Base-by-base conservation (phyloP, 1,139 yeast genomes). In the Hansenula anomala region DNA sequence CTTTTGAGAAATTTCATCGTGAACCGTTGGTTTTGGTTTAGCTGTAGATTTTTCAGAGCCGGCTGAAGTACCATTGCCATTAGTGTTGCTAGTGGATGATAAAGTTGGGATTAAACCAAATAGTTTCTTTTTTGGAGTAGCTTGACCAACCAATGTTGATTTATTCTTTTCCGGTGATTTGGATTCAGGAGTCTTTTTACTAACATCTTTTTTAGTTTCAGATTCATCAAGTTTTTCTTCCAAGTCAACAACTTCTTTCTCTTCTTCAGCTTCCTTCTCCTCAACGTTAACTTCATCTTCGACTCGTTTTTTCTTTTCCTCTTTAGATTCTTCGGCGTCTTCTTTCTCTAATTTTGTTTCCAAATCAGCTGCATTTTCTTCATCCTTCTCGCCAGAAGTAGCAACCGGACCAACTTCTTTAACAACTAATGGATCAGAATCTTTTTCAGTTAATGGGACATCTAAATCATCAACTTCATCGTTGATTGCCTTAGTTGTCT, bases 1-100 rank as follows among this genome's bases (percentile, higher is more conserved):
- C 36, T 47, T 37, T 11, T 36, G 14, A 7, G 43, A 46, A 31
- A 48, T 38, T 36, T 47, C 43, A 34, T 52, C 54, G 38, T 46
- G 39, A 18, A 43, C 39, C 9, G 52, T 47, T 19, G 49, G 49
- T 38, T 36, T 44, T 18, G 37, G 34, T 23, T 23, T 33, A n/a
- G 19, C 12, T 6, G 29, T n/a, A 15, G 34, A 33, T 33, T 8
- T 31, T 30, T 4, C 25, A 23, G 26, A 14, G 10, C 19, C 27
- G 12, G 31, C 16, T 17, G 16, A 16, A 10, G 41, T 20, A 26
- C n/a, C n/a, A n/a, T n/a, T n/a, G n/a, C 24, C n/a, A 13, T 20
- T 9, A 20, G 23, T 6, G 6, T 20, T 20, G 9, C 23, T 20
- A 23, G 25, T 8, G 7, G 28, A 23, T 15, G 36, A 14, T 9